Evolutionary conservation across 257 asterid genomes (phyloP).

Genomic region (Petrea volubilis): DNA sequence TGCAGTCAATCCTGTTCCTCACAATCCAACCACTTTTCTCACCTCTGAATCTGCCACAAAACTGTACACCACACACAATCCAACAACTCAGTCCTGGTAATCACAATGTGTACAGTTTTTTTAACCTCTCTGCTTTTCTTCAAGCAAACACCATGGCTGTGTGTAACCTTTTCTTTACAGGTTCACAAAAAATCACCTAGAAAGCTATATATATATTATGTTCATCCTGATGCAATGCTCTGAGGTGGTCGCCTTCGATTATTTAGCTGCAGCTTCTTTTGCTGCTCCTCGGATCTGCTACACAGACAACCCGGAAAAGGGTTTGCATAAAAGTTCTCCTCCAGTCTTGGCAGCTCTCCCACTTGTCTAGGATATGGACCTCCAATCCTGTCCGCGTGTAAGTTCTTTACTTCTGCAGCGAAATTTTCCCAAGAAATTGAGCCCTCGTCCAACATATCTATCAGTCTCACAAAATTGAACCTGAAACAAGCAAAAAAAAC

Average conservation of each 20-base stretch:
- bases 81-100: neutral
- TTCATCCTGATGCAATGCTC: constrained; percentile 18
- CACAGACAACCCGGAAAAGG: constrained; percentile 72
- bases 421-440: constrained; percentile 48
- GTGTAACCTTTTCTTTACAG: too few species aligned
- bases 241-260: constrained; percentile 22
- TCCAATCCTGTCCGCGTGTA: constrained; percentile 55
- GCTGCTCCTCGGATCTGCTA: constrained; percentile 28
- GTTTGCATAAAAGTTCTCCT: constrained; percentile 69
- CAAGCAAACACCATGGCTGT: neutral
- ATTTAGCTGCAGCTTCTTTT: constrained; percentile 15
- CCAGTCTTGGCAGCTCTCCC: constrained; percentile 44
- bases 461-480: constrained; percentile 46
- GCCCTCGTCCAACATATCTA: constrained; percentile 49
- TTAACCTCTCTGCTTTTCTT: neutral
- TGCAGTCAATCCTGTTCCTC: neutral
- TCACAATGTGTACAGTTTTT: neutral
- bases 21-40: constrained; percentile 11
- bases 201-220: neutral
- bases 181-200: too few species aligned
- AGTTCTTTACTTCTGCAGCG: constrained; percentile 39
- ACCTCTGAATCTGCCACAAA: constrained; percentile 2
- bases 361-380: constrained; percentile 50
- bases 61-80: neutral
- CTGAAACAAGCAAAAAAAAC: constrained; percentile 32